phyloP scores from a whole-genome alignment of 768 basidiomycete genomes.

The Termitomyces sp. region DNA sequence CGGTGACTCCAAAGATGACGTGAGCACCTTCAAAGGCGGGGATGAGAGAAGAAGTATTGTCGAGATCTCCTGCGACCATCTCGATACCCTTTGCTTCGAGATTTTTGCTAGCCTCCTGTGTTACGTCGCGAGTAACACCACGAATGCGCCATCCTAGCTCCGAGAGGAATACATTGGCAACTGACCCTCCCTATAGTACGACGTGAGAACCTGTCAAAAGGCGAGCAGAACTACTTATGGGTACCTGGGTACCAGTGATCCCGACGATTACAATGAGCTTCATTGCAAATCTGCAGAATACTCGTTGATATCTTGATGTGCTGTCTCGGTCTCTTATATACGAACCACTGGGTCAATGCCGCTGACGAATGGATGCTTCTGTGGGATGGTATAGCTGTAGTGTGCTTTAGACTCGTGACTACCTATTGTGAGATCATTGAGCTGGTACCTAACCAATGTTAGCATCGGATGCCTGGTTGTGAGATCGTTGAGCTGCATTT shows the following conservation, averaged over 20 bases:
- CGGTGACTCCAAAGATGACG: slow-evolving; percentile 6
- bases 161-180: slow-evolving; percentile 7
- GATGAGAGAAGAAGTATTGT: background rate
- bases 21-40: slow-evolving; percentile 6
- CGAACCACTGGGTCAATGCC: background rate
- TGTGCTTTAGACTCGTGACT: background rate
- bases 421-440: too few relatives aligned
- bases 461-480: too few relatives aligned
- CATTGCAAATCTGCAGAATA: background rate
- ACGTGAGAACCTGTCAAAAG: background rate
- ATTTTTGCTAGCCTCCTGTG: background rate
- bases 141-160: slow-evolving; percentile 8
- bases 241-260: slow-evolving; percentile 7
- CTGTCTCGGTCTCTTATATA: background rate
- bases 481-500: too few relatives aligned
- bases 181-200: background rate
- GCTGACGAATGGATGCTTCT: background rate
- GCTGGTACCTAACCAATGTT: too few relatives aligned
- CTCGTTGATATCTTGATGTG: background rate
- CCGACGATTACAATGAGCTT: slow-evolving; percentile 8
- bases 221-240: background rate
- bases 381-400: background rate
- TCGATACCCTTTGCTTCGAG: slow-evolving; percentile 2
- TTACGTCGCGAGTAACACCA: slow-evolving; percentile 2
- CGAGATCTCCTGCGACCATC: slow-evolving; percentile 5